Base-by-base conservation (phyloP, 1,284 basidiomycete species). In the Boletus subluridellus region DNA sequence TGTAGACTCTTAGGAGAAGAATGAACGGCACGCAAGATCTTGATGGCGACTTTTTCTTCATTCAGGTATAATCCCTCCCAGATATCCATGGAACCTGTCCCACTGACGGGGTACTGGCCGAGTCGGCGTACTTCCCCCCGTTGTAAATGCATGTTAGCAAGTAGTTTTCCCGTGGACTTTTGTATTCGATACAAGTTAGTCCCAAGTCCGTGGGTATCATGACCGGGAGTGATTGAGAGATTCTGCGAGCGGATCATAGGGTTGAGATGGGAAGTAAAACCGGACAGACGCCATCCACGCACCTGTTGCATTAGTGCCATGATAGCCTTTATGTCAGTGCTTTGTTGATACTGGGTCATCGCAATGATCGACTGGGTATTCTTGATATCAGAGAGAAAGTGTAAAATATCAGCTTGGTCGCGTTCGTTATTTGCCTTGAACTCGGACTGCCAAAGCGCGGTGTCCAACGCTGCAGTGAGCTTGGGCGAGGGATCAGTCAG, bases 21-120 rank as follows among this genome's bases (percentile, higher is more conserved):
- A 55, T 78, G 76, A 48, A 83, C 75, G 14, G 81, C 77, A 38
- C 82, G 77, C 38, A 84, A 69, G 14, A 79, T 77, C 64, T 84
- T 84, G 65, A 84, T 79, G 3, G 80, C 79, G 4, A 84, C 82
- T 54, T 81, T 82, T 62, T 82, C 78, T 45, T 76, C 71, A 41
- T 74, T 72, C 0, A 85, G 76, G 72, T 85, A 82, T 49, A 81
- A 57, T 8, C 83, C 77, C 66, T 85, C 76, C 73, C 80, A 78
- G 51, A 82, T 77, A 62, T 83, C 78, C 74, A 82, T 79, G 2
- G 77, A 73, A 24, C 77, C 75, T 17, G 77, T 80, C 37, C 81
- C 81, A 48, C 76, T 77, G 47, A 82, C 76, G 8, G 83, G 80
- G 54, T 77, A 77, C 30, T 75, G 69, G 21, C 80, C 77, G 24